phyloP scores from a whole-genome alignment of 2,329 filamentous ascomycete species.

The Cucurbitaria berberidis region DNA sequence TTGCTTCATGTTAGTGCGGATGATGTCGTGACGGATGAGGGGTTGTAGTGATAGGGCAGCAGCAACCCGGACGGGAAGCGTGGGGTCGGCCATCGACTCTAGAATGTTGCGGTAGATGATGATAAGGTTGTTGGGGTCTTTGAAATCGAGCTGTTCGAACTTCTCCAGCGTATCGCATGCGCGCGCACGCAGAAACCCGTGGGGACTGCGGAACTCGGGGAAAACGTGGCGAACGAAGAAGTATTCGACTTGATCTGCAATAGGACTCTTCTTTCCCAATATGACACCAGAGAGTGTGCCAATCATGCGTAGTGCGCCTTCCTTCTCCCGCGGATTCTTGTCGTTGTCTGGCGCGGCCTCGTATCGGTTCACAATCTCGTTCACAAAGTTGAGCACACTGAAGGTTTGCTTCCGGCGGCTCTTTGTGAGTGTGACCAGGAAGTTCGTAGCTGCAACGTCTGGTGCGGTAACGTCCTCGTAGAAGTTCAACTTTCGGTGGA shows the following conservation, averaged over 20 bases:
- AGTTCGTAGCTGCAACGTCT: constrained; percentile 95
- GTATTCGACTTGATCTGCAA: constrained; percentile 96
- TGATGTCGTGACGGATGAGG: constrained; percentile 92
- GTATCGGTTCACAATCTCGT: constrained; percentile 91
- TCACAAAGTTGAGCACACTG: constrained; percentile 92
- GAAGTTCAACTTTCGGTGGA: constrained; percentile 96
- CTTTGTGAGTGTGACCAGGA: constrained; percentile 93
- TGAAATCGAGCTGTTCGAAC: constrained; percentile 96
- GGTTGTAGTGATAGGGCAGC: constrained; percentile 93
- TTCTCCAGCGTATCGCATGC: constrained; percentile 98
- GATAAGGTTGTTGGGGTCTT: constrained; percentile 93
- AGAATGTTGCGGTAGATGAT: constrained; percentile 96
- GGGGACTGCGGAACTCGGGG: constrained; percentile 91
- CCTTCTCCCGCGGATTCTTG: constrained; percentile 94
- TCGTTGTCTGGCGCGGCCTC: constrained; percentile 82
- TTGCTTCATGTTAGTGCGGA: constrained; percentile 93
- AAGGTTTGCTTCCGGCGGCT: constrained; percentile 94
- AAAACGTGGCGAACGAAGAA: constrained; percentile 99
- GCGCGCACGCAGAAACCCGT: constrained; percentile 90
- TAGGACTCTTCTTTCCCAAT: constrained; percentile 96
- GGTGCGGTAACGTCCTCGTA: constrained; percentile 97
- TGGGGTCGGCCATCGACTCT: constrained; percentile 94
- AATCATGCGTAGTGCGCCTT: constrained; percentile 96
- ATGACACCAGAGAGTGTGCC: constrained; percentile 93
- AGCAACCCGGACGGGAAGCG: constrained; percentile 90